Evolutionary conservation across 2,329 filamentous ascomycete species (phyloP), one percentile per base, ranked within the genome.

Genomic region (Cryoendolithus antarcticus): DNA sequence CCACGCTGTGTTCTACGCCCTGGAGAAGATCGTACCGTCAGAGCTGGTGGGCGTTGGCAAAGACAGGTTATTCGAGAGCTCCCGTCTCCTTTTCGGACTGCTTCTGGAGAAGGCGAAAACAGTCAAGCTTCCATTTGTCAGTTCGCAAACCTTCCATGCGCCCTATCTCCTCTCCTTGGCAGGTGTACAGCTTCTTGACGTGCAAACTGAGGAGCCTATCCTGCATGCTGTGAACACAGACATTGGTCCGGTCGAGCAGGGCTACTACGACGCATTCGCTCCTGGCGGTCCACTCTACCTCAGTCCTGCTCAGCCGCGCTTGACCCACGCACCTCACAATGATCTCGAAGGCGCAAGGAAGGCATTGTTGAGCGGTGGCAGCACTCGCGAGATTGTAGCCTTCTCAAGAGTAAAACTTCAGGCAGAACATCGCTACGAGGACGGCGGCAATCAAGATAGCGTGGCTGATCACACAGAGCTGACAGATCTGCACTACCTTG

Each of bases 31-130:
- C 21, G 48, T 61, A 9, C 57, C 55, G 7, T 41, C 46, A 6
- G 46, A 45, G 4, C 44, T 60, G 7, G 48, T 62, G 24, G 46
- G 49, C 4, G 48, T 43, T 6, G 45, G 57, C 36, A 30, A 42
- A 3, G 30, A 43, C 15, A 50, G 60, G 9, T 37, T 56, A 4
- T 54, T 62, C 13, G 59, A 62, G 44, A 58, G 55, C 5, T 44
- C 56, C 28, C 51, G 58, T 6, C 45, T 62, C 4, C 46, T 63
- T 12, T 55, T 61, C 38, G 58, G 58, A n/a, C 53, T 60, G 30
- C 44, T 61, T 12, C 43, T 60, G 2, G 57, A 60, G 39, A 60
- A 57, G 41, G 56, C 52, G 15, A 53, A 43, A 2, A 40, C 34
- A 9, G 8, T 47, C 30, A 52, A 47, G 34, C 40, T 52, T 27